Evolutionary conservation across 2,329 filamentous ascomycete species (phyloP).

Genomic region (Ascochyta viciae-villosae): DNA sequence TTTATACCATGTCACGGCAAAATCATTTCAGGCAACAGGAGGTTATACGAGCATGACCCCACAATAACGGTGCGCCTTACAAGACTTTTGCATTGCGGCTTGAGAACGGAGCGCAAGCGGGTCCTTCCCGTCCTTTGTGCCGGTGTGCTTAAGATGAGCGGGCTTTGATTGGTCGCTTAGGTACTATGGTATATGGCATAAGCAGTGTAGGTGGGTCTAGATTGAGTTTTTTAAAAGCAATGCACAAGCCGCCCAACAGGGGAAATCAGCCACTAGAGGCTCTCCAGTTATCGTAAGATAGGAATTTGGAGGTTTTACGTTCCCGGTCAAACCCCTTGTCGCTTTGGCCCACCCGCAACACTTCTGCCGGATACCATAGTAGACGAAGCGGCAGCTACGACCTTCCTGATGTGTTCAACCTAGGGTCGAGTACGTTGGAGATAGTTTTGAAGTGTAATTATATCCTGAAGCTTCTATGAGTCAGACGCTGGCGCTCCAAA

Average conservation of each 20-base stretch:
- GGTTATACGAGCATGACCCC: slow-evolving; percentile 13
- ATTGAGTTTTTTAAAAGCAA: no score
- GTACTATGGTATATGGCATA: no score
- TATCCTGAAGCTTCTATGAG: neutral
- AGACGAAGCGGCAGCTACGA: neutral
- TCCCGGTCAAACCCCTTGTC: no score
- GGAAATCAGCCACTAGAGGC: no score
- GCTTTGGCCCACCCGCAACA: no score
- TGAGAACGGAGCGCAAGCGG: slow-evolving; percentile 1
- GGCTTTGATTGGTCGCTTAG: slow-evolving; percentile 1
- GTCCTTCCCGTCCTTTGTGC: neutral
- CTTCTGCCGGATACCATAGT: no score
- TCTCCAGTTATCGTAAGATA: no score
- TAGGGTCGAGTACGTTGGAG: neutral
- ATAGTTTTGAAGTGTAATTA: no score
- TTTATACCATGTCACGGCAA: slow-evolving; percentile 10
- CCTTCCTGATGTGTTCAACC: slow-evolving; percentile 1
- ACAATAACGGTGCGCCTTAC: slow-evolving; percentile 21
- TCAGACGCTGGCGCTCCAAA: neutral
- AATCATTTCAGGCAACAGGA: slow-evolving; percentile 9
- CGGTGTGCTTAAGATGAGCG: neutral
- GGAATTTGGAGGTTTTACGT: no score
- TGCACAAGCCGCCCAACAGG: no score
- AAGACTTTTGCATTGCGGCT: slow-evolving; percentile 1
- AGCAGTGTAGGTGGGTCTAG: no score